Conservation (phyloP, 257 asterid species). For the Primulina tabacum region DNA sequence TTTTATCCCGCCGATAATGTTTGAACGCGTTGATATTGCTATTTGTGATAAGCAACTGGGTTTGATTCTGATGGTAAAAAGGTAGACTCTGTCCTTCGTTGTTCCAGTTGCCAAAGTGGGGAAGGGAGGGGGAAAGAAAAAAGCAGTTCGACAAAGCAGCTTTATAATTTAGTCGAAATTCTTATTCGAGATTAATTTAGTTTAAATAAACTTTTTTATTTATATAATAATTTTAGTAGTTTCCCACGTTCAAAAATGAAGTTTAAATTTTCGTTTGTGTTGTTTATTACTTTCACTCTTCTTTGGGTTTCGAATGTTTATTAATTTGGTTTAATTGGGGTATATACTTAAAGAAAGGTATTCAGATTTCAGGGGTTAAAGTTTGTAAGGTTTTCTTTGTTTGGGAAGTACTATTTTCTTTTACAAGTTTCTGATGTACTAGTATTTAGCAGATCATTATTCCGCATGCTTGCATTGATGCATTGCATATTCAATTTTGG, state of each 20-base stretch:
- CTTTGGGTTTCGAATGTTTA: neutral
- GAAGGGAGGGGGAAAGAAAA: neutral
- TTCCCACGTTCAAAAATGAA: neutral
- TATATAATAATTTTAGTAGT: neutral
- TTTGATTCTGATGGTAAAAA: neutral
- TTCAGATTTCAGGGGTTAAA: neutral
- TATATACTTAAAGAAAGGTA: neutral
- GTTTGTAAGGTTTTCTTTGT: neutral
- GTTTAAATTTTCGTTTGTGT: slow-evolving; percentile 6
- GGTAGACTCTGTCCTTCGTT: neutral
- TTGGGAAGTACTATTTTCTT: neutral
- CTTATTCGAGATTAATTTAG: slow-evolving; percentile 22
- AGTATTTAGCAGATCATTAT: slow-evolving; percentile 35
- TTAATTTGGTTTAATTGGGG: neutral
- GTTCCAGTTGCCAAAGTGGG: neutral
- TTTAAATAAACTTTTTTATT: slow-evolving; percentile 12
- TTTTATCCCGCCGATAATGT: too few relatives aligned
- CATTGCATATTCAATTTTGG: slow-evolving; percentile 35
- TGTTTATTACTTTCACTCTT: neutral
- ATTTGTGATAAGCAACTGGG: neutral
- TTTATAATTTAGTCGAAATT: slow-evolving; percentile 14
- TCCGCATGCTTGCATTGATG: slow-evolving; percentile 44
- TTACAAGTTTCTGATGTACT: slow-evolving; percentile 9
- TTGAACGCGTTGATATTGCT: neutral
- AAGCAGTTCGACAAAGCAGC: slow-evolving; percentile 14